These are phyloP conservation scores for Pestalotiopsis sp. DNA, from an alignment of 2,329 filamentous ascomycete genomes.

Conservation along the genomic window DNA sequence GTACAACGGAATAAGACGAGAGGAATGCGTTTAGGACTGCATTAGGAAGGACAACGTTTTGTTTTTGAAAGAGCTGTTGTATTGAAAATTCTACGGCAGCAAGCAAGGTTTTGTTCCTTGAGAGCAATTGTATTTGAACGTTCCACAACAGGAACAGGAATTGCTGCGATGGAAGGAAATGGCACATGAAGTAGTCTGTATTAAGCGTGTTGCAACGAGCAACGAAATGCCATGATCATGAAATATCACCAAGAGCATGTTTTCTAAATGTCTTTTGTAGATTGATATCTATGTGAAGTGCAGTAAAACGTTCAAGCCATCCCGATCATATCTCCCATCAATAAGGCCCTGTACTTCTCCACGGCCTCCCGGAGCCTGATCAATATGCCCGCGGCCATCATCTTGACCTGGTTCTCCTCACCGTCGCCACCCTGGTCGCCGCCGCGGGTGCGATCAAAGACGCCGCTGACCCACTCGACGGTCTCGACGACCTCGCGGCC, in stretches of 20 bases:
- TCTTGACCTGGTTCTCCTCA: constrained; percentile 79
- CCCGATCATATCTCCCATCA: constrained; percentile 69
- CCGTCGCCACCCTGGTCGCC: constrained; percentile 46
- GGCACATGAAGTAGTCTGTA: not conserved
- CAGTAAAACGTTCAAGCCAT: not conserved
- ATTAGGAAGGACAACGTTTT: not conserved
- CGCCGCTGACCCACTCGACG: constrained; percentile 76
- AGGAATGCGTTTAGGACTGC: not conserved
- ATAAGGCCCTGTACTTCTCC: constrained; percentile 74
- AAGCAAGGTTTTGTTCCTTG: not conserved
- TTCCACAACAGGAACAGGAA: not conserved
- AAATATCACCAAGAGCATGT: not conserved
- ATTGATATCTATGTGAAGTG: not conserved
- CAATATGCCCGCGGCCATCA: constrained; percentile 73
- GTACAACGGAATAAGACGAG: not conserved
- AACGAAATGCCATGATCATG: not conserved
- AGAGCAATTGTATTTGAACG: not conserved
- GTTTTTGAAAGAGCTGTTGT: no score
- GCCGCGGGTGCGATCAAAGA: constrained; percentile 65
- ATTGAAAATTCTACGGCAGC: no score
- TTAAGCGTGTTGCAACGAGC: not conserved
- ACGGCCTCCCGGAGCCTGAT: constrained; percentile 79
- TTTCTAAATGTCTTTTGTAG: not conserved
- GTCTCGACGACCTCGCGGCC: constrained; percentile 81
- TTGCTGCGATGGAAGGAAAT: not conserved